These are phyloP conservation scores for Wickerhamomyces queroliae DNA, from an alignment of 805 yeast species.

Conservation along the genomic window DNA sequence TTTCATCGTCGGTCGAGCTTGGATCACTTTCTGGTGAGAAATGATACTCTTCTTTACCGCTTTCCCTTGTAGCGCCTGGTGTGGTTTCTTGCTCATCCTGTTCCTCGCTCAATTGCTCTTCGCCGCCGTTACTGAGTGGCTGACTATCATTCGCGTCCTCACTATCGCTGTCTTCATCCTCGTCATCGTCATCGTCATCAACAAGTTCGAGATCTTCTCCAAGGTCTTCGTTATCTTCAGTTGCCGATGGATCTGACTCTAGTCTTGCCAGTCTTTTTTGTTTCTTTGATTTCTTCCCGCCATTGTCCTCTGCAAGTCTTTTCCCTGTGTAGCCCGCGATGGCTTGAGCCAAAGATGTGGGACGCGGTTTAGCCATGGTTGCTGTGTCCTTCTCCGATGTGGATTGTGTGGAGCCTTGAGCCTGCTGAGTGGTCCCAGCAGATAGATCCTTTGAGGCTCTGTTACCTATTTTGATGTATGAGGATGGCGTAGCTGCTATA, in stretches of 20 bases:
- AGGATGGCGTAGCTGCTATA: constrained; percentile 37
- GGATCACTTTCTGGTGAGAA: neutral
- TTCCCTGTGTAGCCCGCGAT: constrained; percentile 22
- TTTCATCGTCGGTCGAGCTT: constrained; percentile 11
- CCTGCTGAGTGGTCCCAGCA: neutral
- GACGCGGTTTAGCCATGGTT: constrained; percentile 5
- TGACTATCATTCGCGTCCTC: neutral
- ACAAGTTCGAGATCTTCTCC: constrained; percentile 30
- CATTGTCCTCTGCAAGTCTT: constrained; percentile 12
- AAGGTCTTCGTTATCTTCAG: constrained; percentile 20
- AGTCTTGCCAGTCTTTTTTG: constrained; percentile 20
- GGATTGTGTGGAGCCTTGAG: constrained; percentile 10
- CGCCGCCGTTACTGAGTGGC: constrained; percentile 1
- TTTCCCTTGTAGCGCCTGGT: neutral
- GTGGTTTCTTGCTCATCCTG: constrained; percentile 18
- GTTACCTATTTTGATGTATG: constrained; percentile 34
- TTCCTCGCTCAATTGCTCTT: constrained; percentile 5
- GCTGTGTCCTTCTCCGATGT: neutral
- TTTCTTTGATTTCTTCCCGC: constrained; percentile 9
- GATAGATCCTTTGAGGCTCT: constrained; percentile 4
- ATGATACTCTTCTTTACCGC: neutral
- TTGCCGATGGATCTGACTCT: constrained; percentile 1
- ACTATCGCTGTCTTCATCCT: constrained; percentile 2
- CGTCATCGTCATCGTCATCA: constrained; percentile 32
- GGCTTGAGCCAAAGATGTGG: constrained; percentile 20